Base-by-base conservation (phyloP, 2,329 filamentous ascomycete genomes). In the Stachybotrys elegans region DNA sequence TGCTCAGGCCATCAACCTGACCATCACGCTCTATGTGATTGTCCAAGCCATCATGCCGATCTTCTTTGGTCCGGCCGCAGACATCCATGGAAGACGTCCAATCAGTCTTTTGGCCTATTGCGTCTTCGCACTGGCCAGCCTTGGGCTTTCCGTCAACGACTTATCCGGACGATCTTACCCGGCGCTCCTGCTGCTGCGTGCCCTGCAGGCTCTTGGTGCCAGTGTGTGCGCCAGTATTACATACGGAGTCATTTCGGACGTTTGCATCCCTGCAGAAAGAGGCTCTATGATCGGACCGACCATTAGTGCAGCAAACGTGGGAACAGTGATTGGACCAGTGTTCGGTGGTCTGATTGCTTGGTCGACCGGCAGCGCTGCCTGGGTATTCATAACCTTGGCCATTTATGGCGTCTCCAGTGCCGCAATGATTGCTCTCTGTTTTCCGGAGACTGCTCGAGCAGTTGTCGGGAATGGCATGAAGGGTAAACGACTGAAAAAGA, bases 1-100 rank as follows among this genome's bases (percentile, higher is more conserved):
- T 21, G 25, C 42, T 17, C 42, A 44, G 23, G 42, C 34, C 14
- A 44, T 44, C 42, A 44, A 44, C 42, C 35, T 44, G 12, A 44
- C 42, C 14, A 11, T 40, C 9, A 44, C 42, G 11, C 13, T 44
- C 9, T 44, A 44, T 22, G 32, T 44, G 16, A 31, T 44, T 9
- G 27, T 44, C 23, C 42, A 44, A 44, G 42, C 42, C 17, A 39
- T 44, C 16, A 29, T 35, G 5, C 42, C 42, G 4, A 25, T 44
- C 5, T 14, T 44, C 9, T 44, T 40, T 22, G 42, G 34, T n/a
- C 35, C 42, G 3, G 14, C 32, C 11, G 27, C 42, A 16, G 42
- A 44, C 32, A 17, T 35, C 5, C 32, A 44, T 6, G 42, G 42
- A 14, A 20, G 42, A 40, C 16, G 42, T 7, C 42, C 42, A 4